These are phyloP conservation scores for Plasmodium ovale DNA, from an alignment of 169 alveolate species.

Conservation along the genomic window DNA sequence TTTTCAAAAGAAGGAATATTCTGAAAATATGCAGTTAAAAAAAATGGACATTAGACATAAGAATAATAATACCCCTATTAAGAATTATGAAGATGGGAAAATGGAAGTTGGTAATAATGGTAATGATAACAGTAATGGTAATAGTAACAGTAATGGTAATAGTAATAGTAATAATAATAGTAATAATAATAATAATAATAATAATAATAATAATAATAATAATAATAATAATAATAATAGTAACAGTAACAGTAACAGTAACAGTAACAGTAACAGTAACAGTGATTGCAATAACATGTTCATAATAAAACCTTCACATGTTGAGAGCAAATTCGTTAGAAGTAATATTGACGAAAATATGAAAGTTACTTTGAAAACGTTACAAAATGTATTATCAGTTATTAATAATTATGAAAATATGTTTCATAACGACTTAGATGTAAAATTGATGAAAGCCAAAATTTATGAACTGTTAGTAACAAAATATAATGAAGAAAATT, in stretches of 20 bases:
- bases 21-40: not conserved
- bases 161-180: not conserved
- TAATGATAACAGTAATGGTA: not conserved
- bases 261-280: too few species aligned
- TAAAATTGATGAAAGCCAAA: conserved; percentile 33
- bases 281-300: too few species aligned
- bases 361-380: not conserved
- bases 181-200: not conserved
- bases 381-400: conserved; percentile 18
- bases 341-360: not conserved
- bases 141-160: not conserved
- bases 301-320: too few species aligned
- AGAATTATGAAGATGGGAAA: not conserved
- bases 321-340: conserved; percentile 40
- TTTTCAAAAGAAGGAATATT: not conserved
- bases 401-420: not conserved
- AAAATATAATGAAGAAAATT: conserved; percentile 36
- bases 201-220: too few species aligned
- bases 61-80: not conserved
- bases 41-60: not conserved
- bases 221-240: too few species aligned
- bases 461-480: conserved; percentile 70
- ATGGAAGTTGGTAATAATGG: not conserved
- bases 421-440: conserved; percentile 32
- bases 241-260: too few species aligned